These are phyloP conservation scores for Hypoxylon sp. DNA, from an alignment of 2,329 filamentous ascomycete genomes.

Conservation along the genomic window DNA sequence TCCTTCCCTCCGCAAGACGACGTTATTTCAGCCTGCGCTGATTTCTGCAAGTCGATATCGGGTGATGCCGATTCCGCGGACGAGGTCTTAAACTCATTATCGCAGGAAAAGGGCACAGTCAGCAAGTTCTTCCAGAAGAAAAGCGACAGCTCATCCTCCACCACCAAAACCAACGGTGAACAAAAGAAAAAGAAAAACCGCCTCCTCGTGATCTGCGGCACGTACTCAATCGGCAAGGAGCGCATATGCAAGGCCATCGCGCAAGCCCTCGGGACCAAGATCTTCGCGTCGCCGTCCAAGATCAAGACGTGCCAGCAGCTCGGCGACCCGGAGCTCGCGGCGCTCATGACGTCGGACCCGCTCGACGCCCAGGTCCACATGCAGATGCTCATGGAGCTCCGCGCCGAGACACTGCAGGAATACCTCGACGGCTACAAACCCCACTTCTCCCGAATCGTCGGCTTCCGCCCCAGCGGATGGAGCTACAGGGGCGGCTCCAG, in stretches of 20 bases:
- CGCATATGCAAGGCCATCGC: slow-evolving; percentile 95
- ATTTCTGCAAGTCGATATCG: slow-evolving; percentile 85
- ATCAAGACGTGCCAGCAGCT: slow-evolving; percentile 87
- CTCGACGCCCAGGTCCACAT: slow-evolving; percentile 94
- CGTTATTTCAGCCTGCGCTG: slow-evolving; percentile 88
- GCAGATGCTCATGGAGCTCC: slow-evolving; percentile 95
- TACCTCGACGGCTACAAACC: slow-evolving; percentile 86
- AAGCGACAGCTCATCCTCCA: slow-evolving; percentile 46
- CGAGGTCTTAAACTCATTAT: slow-evolving; percentile 62
- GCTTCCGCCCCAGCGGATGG: slow-evolving; percentile 95
- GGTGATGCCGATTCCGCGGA: slow-evolving; percentile 70
- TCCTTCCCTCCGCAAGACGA: slow-evolving; percentile 91
- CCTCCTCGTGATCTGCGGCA: slow-evolving; percentile 92
- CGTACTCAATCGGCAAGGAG: slow-evolving; percentile 98
- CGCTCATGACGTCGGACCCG: slow-evolving; percentile 84
- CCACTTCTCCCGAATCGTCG: slow-evolving; percentile 88
- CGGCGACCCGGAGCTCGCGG: slow-evolving; percentile 84
- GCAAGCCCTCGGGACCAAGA: slow-evolving; percentile 85
- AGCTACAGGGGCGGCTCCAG: slow-evolving; percentile 83
- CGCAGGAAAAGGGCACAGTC: slow-evolving; percentile 61
- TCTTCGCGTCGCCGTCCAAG: slow-evolving; percentile 88
- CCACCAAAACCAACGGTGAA: slow-evolving; percentile 49
- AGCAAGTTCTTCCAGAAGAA: slow-evolving; percentile 67
- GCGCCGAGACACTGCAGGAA: slow-evolving; percentile 89
- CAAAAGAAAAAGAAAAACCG: slow-evolving; percentile 67